Percentiles rank a stretch among this genome's conserved stretches.
Conservation (phyloP, 164 flowering plant species). For the Vitis rotundifolia region DNA sequence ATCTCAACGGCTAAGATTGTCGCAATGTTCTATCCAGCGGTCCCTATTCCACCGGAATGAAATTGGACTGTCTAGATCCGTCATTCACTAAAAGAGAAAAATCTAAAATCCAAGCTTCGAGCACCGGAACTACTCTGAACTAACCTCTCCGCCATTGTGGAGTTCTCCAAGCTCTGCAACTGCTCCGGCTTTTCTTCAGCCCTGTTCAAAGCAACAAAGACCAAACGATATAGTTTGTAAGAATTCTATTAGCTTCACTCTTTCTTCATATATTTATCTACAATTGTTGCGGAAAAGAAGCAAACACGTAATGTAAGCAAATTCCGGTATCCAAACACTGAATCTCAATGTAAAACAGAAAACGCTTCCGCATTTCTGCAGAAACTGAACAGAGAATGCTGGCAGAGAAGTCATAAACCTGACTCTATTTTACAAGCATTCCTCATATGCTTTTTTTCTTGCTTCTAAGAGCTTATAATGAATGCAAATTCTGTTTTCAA, state of each 20-base stretch:
- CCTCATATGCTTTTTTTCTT: too few relatives aligned
- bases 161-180: constrained; percentile 33
- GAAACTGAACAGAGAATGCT: too few relatives aligned
- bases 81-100: background rate
- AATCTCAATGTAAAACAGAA: too few relatives aligned
- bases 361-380: too few relatives aligned
- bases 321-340: too few relatives aligned
- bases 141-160: constrained; percentile 51
- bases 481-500: too few relatives aligned
- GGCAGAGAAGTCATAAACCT: too few relatives aligned
- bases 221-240: background rate
- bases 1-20: constrained; percentile 8
- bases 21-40: too few relatives aligned
- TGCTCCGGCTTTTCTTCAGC: constrained; percentile 17
- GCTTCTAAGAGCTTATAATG: too few relatives aligned
- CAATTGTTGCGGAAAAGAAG: background rate
- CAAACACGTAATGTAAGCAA: too few relatives aligned
- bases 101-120: background rate
- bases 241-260: background rate
- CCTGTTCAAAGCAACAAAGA: constrained; percentile 6
- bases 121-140: background rate
- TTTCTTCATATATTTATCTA: background rate
- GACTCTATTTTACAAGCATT: too few relatives aligned
- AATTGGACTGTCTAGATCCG: background rate
- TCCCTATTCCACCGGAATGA: background rate